A percentile compares a stretch with the other conserved stretches of the same genome.
These are phyloP conservation scores for Achaetomium macrosporum DNA, from an alignment of 2,329 filamentous ascomycete genomes.

Conservation along the genomic window DNA sequence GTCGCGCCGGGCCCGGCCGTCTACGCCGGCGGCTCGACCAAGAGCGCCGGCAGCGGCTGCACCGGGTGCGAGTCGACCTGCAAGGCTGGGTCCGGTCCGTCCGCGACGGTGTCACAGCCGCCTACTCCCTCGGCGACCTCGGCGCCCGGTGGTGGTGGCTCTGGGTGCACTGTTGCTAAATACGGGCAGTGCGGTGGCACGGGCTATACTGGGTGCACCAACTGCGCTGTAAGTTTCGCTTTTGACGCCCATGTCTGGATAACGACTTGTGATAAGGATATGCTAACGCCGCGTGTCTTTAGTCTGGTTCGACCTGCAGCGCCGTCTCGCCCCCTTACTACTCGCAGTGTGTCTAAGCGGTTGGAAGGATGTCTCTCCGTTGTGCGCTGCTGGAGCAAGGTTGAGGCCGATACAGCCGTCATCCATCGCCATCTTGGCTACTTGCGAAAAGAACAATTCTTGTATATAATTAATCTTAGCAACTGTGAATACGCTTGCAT, in stretches of 20 bases:
- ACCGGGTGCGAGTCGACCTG: slow-evolving; percentile 38
- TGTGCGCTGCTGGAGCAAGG: no score
- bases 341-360: slow-evolving; percentile 32
- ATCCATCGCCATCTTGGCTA: no score
- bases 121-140: not conserved
- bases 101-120: slow-evolving; percentile 14
- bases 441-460: not conserved
- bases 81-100: slow-evolving; percentile 27
- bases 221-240: slow-evolving; percentile 31
- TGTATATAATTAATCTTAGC: slow-evolving; percentile 15
- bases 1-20: slow-evolving; percentile 40
- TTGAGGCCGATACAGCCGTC: not conserved
- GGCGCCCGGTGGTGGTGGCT: slow-evolving; percentile 17
- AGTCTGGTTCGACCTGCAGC: slow-evolving; percentile 31
- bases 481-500: slow-evolving; percentile 8
- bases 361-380: not conserved
- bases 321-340: slow-evolving; percentile 36
- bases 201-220: slow-evolving; percentile 38
- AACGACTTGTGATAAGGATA: no score
- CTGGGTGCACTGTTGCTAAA: slow-evolving; percentile 30
- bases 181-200: slow-evolving; percentile 38
- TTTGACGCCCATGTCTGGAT: no score
- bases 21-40: slow-evolving; percentile 36
- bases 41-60: slow-evolving; percentile 36
- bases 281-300: slow-evolving; percentile 1